A percentile compares a stretch with the other conserved stretches of the same genome.
Evolutionary conservation across 2,329 filamentous ascomycete species (phyloP).

Genomic region (Macroventuria anomochaeta): DNA sequence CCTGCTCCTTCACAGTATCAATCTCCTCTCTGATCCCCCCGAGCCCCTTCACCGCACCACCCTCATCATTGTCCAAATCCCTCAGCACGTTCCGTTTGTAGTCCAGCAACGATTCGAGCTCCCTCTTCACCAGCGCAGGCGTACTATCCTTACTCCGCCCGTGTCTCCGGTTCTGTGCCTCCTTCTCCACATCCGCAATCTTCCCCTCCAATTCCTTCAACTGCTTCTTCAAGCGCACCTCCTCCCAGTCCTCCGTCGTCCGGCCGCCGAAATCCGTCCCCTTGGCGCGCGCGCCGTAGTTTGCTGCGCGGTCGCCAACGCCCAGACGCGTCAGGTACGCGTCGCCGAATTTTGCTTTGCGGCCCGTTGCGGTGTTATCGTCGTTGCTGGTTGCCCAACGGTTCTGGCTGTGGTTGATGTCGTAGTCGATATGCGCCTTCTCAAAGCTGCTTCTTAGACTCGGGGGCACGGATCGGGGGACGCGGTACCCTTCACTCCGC

Average conservation of each 20-base stretch:
- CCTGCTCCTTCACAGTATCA: slow-evolving; percentile 88
- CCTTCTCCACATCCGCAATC: slow-evolving; percentile 80
- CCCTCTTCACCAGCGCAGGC: slow-evolving; percentile 90
- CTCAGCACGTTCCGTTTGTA: slow-evolving; percentile 85
- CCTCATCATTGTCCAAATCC: slow-evolving; percentile 75
- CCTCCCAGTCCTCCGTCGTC: slow-evolving; percentile 93
- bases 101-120: slow-evolving; percentile 91
- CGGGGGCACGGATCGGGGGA: slow-evolving; percentile 88
- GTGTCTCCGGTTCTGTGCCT: slow-evolving; percentile 65
- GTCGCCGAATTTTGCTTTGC: slow-evolving; percentile 97
- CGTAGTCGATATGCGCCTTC: slow-evolving; percentile 95
- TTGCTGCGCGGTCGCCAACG: slow-evolving; percentile 70
- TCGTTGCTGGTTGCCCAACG: slow-evolving; percentile 82
- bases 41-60: slow-evolving; percentile 68
- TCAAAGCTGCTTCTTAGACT: slow-evolving; percentile 93
- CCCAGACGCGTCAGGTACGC: slow-evolving; percentile 93
- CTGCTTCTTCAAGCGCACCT: slow-evolving; percentile 92
- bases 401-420: slow-evolving; percentile 79
- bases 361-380: slow-evolving; percentile 81
- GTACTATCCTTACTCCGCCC: slow-evolving; percentile 72
- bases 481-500: slow-evolving; percentile 91
- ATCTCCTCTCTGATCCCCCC: slow-evolving; percentile 85
- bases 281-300: slow-evolving; percentile 70
- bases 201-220: slow-evolving; percentile 87
- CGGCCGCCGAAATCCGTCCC: slow-evolving; percentile 91